Percentiles rank a stretch among this genome's conserved stretches.
Evolutionary conservation across 331 rosid genomes (phyloP).

Genomic region (Acacia pycnantha): DNA sequence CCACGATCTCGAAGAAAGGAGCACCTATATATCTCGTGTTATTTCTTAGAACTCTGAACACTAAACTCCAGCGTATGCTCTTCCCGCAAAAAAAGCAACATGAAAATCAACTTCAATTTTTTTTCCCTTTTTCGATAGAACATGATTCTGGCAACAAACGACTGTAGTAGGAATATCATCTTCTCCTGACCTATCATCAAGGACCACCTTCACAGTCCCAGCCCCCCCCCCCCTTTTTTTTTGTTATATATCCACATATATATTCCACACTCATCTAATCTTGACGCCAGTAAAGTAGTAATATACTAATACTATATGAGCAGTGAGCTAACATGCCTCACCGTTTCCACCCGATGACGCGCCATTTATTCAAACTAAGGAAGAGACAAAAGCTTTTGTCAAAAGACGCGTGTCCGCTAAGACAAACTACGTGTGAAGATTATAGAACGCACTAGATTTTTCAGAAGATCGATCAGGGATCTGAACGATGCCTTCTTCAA

Average conservation of each 20-base stretch:
- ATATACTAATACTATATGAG: neutral
- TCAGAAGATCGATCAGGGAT: neutral
- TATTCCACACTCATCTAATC: neutral
- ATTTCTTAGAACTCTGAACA: no score
- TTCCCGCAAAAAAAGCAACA: no score
- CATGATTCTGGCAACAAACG: neutral
- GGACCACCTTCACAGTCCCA: neutral
- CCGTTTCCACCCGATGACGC: neutral
- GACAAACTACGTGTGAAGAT: constrained; percentile 24
- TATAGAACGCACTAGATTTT: constrained; percentile 2
- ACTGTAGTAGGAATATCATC: neutral
- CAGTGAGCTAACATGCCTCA: neutral
- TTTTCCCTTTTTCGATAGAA: no score
- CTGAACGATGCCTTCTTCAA: neutral
- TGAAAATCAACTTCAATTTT: neutral
- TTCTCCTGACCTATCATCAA: neutral
- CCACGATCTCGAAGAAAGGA: no score
- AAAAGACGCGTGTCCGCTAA: constrained; percentile 25
- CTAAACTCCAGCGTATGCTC: neutral
- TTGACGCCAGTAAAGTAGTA: neutral
- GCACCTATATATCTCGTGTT: no score
- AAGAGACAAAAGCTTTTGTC: neutral
- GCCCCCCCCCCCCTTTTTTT: neutral
- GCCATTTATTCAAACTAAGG: neutral
- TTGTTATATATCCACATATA: neutral